phyloP scores from a whole-genome alignment of 176 grass and related monocot species.

The Raddia guianensis region DNA sequence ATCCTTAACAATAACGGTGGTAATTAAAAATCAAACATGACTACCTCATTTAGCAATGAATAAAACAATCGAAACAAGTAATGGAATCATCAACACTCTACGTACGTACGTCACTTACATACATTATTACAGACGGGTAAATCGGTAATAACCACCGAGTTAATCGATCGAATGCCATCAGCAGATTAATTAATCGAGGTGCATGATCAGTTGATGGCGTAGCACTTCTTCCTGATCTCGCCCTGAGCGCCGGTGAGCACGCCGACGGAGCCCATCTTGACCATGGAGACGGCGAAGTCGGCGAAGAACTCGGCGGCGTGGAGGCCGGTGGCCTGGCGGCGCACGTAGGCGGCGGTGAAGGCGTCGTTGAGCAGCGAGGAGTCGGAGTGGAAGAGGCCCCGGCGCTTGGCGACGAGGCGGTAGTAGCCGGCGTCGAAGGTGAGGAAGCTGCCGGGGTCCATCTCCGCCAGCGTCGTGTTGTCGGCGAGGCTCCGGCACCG shows the following conservation, averaged over 20 bases:
- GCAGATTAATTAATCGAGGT: background rate
- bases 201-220: constrained; percentile 35
- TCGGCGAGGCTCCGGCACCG: constrained; percentile 48
- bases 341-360: constrained; percentile 45
- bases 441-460: constrained; percentile 63
- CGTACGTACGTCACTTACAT: no score
- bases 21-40: no score
- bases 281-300: constrained; percentile 57
- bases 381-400: constrained; percentile 61
- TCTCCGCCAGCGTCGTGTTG: constrained; percentile 54
- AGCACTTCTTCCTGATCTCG: constrained; percentile 64
- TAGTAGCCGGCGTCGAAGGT: constrained; percentile 60
- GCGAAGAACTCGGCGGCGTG: constrained; percentile 44
- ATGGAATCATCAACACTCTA: no score
- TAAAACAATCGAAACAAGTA: no score
- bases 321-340: constrained; percentile 35
- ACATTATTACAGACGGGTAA: no score
- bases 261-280: constrained; percentile 54
- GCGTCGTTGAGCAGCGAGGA: constrained; percentile 43
- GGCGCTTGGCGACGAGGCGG: constrained; percentile 48
- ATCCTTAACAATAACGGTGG: no score
- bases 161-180: no score
- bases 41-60: no score
- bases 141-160: no score
- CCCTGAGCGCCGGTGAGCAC: constrained; percentile 48